phyloP scores from a whole-genome alignment of 768 basidiomycete species.

The Suillus hirtellus region DNA sequence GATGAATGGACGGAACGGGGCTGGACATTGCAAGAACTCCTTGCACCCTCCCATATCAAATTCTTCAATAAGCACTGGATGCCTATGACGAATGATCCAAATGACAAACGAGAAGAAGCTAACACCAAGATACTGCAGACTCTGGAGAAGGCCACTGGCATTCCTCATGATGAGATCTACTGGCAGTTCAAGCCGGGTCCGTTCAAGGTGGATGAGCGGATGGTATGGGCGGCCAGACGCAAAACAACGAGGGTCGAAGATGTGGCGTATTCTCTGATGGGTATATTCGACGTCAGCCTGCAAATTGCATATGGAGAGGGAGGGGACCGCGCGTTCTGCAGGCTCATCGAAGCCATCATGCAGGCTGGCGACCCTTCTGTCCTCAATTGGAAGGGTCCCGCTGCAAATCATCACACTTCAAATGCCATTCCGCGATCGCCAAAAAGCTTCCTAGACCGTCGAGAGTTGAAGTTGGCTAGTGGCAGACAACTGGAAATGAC shows the following conservation, averaged over 20 bases:
- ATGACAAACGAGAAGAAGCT: neutral
- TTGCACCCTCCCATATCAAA: neutral
- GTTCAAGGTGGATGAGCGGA: slow-evolving; percentile 5
- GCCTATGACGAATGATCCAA: neutral
- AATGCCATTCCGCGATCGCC: neutral
- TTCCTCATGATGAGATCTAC: neutral
- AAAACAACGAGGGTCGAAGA: slow-evolving; percentile 20
- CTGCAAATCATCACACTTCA: neutral
- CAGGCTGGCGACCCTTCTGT: slow-evolving; percentile 8
- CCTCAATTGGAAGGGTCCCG: slow-evolving; percentile 8
- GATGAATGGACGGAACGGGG: neutral
- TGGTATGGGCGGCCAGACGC: slow-evolving; percentile 19
- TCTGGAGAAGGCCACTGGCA: neutral
- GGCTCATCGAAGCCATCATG: slow-evolving; percentile 14
- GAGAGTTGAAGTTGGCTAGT: neutral
- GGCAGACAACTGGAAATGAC: neutral
- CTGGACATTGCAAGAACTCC: slow-evolving; percentile 1
- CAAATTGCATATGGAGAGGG: slow-evolving; percentile 22
- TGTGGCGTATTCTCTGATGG: slow-evolving; percentile 20
- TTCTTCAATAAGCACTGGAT: neutral
- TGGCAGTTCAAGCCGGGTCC: neutral
- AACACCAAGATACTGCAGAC: neutral
- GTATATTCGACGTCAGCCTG: slow-evolving; percentile 17
- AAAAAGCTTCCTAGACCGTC: neutral
- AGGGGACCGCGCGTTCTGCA: slow-evolving; percentile 12